Percentiles rank a stretch among this genome's conserved stretches.
Conservation (phyloP, 179 eudicot genomes). For the Spinacia oleracea region DNA sequence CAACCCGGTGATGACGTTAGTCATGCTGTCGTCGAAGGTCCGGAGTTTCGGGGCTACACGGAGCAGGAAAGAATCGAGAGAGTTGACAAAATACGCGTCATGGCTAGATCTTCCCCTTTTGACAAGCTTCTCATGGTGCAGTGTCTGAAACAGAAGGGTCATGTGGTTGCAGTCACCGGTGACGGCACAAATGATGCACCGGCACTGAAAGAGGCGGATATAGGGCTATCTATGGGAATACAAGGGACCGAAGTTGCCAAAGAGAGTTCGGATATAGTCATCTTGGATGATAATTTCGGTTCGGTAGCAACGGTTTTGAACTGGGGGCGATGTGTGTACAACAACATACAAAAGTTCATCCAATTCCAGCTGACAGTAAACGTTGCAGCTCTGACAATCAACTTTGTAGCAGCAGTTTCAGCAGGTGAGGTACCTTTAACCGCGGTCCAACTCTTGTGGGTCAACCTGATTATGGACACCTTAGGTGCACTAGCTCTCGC, state of each 20-base stretch:
- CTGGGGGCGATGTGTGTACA: constrained; percentile 59
- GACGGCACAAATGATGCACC: constrained; percentile 64
- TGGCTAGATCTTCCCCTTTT: constrained; percentile 60
- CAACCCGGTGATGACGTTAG: constrained; percentile 10
- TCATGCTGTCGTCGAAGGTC: constrained; percentile 45
- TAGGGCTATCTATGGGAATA: constrained; percentile 62
- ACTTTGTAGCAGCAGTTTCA: constrained; percentile 56
- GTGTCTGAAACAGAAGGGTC: constrained; percentile 47
- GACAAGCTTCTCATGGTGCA: constrained; percentile 65
- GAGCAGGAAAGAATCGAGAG: constrained; percentile 42
- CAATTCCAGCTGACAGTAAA: constrained; percentile 58
- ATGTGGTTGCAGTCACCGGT: constrained; percentile 61
- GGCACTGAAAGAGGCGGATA: constrained; percentile 53
- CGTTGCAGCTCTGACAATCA: constrained; percentile 52
- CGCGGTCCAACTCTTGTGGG: constrained; percentile 57
- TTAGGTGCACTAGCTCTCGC: constrained; percentile 55
- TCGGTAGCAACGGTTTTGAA: constrained; percentile 44
- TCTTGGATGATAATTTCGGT: constrained; percentile 52
- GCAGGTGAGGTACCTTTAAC: constrained; percentile 51
- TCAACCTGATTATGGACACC: constrained; percentile 58
- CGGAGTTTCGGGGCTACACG: constrained; percentile 45
- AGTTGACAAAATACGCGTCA: constrained; percentile 46
- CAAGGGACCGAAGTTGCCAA: constrained; percentile 68
- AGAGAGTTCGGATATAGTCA: constrained; percentile 60
- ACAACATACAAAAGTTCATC: constrained; percentile 60